Percentiles rank a stretch among this genome's conserved stretches.
Evolutionary conservation across 2,329 filamentous ascomycete species (phyloP).

Genomic region (Paraphoma chrysanthemicola): DNA sequence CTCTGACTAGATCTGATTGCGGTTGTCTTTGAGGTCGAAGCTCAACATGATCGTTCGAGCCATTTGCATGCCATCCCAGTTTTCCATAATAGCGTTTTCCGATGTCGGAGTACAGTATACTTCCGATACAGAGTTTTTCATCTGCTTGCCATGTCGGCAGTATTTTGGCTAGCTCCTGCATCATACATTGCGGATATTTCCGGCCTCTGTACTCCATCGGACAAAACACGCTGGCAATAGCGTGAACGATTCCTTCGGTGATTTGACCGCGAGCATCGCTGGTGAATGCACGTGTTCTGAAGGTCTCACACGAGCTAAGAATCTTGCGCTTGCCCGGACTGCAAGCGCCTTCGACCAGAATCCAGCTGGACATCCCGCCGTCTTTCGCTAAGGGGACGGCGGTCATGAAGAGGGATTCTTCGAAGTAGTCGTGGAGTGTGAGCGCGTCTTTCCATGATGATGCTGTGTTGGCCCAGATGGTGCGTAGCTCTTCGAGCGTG

Average conservation of each 20-base stretch:
- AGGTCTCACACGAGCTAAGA: slow-evolving; percentile 63
- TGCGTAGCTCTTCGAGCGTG: slow-evolving; percentile 61
- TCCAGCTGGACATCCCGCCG: slow-evolving; percentile 62
- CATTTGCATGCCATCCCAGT: slow-evolving; percentile 75
- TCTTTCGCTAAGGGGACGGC: slow-evolving; percentile 64
- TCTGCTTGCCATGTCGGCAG: slow-evolving; percentile 58
- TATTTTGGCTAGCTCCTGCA: slow-evolving; percentile 66
- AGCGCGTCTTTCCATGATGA: slow-evolving; percentile 67
- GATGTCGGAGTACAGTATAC: slow-evolving; percentile 83
- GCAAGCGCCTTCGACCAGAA: slow-evolving; percentile 55
- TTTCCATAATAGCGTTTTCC: slow-evolving; percentile 79
- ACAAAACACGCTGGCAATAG: slow-evolving; percentile 78
- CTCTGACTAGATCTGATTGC: slow-evolving; percentile 23
- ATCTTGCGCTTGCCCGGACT: slow-evolving; percentile 52
- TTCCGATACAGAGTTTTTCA: slow-evolving; percentile 60
- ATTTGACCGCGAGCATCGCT: slow-evolving; percentile 48
- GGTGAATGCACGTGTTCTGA: slow-evolving; percentile 51
- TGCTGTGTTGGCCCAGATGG: slow-evolving; percentile 64
- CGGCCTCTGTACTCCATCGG: slow-evolving; percentile 67
- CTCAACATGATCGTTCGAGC: slow-evolving; percentile 73
- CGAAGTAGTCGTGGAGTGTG: slow-evolving; percentile 62
- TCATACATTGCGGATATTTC: slow-evolving; percentile 79
- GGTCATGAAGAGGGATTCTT: slow-evolving; percentile 65
- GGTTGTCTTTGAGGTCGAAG: slow-evolving; percentile 43
- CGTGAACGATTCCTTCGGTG: slow-evolving; percentile 68